Percentiles rank a stretch among this genome's conserved stretches.
Evolutionary conservation across 73 alveolate genomes (phyloP).

Genomic region (Tetrahymena elliotti): DNA sequence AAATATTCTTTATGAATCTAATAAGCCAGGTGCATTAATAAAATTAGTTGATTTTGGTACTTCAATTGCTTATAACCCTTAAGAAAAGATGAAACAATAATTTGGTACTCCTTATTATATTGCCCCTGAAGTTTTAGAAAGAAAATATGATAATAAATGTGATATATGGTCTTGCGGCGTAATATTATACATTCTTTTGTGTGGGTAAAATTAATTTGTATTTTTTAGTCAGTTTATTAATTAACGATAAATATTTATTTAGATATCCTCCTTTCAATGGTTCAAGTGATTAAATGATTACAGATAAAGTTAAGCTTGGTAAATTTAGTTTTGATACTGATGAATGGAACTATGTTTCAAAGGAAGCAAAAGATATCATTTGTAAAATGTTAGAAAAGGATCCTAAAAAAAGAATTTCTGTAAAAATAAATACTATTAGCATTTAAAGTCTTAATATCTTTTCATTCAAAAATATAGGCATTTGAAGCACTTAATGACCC

Average conservation of each 20-base stretch:
- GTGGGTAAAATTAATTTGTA: slow-evolving; percentile 29
- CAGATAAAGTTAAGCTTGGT: slow-evolving; percentile 31
- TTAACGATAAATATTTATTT: background rate
- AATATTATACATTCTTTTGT: slow-evolving; percentile 57
- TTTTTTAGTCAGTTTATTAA: background rate
- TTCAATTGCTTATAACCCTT: slow-evolving; percentile 10
- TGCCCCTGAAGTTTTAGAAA: slow-evolving; percentile 76
- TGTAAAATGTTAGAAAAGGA: slow-evolving; percentile 39
- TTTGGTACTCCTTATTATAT: slow-evolving; percentile 64
- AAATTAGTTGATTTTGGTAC: slow-evolving; percentile 53
- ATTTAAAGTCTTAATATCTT: background rate
- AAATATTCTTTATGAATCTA: slow-evolving; percentile 31
- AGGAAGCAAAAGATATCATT: slow-evolving; percentile 34
- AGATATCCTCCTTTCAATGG: slow-evolving; percentile 50
- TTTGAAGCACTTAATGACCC: slow-evolving; percentile 18
- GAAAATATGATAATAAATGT: slow-evolving; percentile 57
- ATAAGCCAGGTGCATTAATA: slow-evolving; percentile 12
- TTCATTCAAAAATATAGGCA: background rate
- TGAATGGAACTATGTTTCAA: slow-evolving; percentile 38
- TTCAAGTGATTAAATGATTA: slow-evolving; percentile 16
- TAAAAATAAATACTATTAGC: background rate
- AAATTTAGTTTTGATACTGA: slow-evolving; percentile 9
- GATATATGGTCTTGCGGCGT: slow-evolving; percentile 82
- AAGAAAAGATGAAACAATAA: slow-evolving; percentile 27
- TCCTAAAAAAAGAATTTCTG: slow-evolving; percentile 42